A percentile compares a stretch with the other conserved stretches of the same genome.
phyloP scores from a whole-genome alignment of 345 rosid genomes.

The Aquilaria sinensis region DNA sequence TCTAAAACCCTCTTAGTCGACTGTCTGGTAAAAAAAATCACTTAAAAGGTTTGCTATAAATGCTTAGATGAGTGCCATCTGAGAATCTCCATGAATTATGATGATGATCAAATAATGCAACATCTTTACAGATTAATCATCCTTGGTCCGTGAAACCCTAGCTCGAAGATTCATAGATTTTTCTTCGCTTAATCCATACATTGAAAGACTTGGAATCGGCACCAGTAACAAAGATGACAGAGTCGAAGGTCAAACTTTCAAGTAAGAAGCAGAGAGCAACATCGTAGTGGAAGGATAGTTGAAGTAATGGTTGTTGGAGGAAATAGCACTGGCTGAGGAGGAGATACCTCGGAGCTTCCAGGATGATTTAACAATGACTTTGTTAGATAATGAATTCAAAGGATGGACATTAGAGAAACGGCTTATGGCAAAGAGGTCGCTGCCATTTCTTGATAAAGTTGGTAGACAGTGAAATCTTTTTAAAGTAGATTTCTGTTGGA shows the following conservation, averaged over 20 bases:
- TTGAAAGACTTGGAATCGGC: constrained; percentile 12
- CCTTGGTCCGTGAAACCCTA: constrained; percentile 30
- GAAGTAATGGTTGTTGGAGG: constrained; percentile 18
- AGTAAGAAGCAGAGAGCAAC: constrained; percentile 32
- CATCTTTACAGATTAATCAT: constrained; percentile 49
- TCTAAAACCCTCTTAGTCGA: constrained; percentile 51
- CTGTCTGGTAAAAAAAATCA: constrained; percentile 42
- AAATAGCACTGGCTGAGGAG: constrained; percentile 13
- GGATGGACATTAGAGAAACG: constrained; percentile 21
- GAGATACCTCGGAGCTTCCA: constrained; percentile 33
- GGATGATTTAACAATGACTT: constrained; percentile 20
- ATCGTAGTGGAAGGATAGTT: constrained; percentile 43
- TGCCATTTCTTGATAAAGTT: constrained; percentile 28
- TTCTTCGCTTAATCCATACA: constrained; percentile 37
- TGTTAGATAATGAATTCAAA: constrained; percentile 15
- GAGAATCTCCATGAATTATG: constrained; percentile 40
- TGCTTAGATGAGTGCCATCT: constrained; percentile 55
- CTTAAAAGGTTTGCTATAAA: constrained; percentile 57
- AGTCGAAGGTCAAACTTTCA: constrained; percentile 17
- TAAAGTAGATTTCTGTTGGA: no score
- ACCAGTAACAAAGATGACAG: constrained; percentile 4
- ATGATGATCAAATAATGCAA: constrained; percentile 41
- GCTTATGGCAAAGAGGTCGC: constrained; percentile 25
- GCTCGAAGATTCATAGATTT: constrained; percentile 54
- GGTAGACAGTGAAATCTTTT: constrained; percentile 18